Conservation (phyloP, 1,284 basidiomycete genomes). For the Quambalaria eucalypti region DNA sequence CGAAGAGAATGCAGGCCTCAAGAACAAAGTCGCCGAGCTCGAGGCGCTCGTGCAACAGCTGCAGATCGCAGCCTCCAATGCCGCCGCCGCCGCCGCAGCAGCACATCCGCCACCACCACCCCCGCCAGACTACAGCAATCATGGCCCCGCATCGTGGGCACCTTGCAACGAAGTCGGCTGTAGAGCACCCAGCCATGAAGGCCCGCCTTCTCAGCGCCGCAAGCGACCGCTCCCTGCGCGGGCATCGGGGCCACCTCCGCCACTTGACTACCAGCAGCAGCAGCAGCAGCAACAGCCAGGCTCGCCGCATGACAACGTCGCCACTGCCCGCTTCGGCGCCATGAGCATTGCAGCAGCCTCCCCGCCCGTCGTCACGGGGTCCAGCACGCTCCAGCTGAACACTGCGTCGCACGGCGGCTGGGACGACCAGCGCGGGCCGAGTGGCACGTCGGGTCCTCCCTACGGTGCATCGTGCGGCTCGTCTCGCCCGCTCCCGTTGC, state of each 20-base stretch:
- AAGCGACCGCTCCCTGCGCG: not conserved
- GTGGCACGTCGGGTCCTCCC: not conserved
- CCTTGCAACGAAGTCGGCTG: not conserved
- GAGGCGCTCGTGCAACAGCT: not conserved
- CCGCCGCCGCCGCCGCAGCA: not conserved
- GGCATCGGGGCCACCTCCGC: not conserved
- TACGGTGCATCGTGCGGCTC: not conserved
- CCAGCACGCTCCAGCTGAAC: not conserved
- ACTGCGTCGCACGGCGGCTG: not conserved
- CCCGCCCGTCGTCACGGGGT: not conserved
- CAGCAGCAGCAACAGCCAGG: not conserved
- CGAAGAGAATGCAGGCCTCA: constrained; percentile 1
- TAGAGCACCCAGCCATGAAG: not conserved
- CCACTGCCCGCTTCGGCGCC: not conserved
- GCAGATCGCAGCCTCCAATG: not conserved
- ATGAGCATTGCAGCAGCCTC: not conserved
- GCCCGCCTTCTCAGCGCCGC: not conserved
- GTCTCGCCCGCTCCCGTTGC: not conserved
- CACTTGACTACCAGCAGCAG: not conserved
- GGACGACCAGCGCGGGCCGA: not conserved
- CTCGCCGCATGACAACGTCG: not conserved
- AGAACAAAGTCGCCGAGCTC: not conserved
- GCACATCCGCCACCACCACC: not conserved
- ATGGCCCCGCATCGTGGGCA: not conserved
- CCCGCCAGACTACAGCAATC: no score